A percentile compares a stretch with the other conserved stretches of the same genome.
Evolutionary conservation across 208 protist species (phyloP).

Genomic region (Tritrichomonas foetus): DNA sequence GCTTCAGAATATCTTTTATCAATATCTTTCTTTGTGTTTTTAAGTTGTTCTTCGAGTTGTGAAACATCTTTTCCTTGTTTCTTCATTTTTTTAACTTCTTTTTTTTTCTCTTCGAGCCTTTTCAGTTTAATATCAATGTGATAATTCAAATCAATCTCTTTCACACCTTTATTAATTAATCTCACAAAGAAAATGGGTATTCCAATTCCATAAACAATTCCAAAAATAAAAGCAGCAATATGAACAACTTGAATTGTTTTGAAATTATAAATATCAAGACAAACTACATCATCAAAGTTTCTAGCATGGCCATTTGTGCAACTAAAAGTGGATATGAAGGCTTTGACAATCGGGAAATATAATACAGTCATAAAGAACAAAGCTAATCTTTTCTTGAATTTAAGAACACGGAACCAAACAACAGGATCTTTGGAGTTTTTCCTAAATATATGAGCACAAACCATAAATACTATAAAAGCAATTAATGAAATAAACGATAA

Average conservation of each 20-base stretch:
- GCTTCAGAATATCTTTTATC: background rate
- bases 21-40: background rate
- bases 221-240: background rate
- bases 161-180: background rate
- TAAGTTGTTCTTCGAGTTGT: background rate
- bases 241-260: background rate
- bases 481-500: background rate
- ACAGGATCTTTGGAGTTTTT: background rate
- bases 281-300: background rate
- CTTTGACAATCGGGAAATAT: background rate
- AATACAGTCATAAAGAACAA: background rate
- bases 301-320: background rate
- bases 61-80: background rate
- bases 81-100: background rate
- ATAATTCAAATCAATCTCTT: background rate
- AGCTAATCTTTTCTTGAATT: background rate
- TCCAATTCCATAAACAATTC: background rate
- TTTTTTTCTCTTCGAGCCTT: background rate
- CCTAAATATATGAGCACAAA: background rate
- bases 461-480: background rate
- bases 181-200: background rate
- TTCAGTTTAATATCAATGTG: background rate
- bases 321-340: background rate
- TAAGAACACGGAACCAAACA: background rate
- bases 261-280: background rate